These are phyloP conservation scores for Alnus glutinosa DNA, from an alignment of 306 rosid species.

Conservation along the genomic window DNA sequence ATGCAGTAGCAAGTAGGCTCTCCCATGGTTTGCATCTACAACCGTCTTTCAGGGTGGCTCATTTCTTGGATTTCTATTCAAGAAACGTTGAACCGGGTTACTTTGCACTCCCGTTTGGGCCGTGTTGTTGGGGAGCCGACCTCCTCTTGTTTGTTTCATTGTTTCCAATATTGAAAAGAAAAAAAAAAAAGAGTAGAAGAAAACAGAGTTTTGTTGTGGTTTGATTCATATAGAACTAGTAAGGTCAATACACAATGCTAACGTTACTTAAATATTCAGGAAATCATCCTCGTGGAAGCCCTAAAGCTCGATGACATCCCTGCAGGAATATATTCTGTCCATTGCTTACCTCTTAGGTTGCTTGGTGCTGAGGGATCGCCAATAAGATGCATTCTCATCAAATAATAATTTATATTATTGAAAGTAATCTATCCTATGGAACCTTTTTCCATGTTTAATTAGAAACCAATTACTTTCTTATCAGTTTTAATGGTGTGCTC, in stretches of 20 bases:
- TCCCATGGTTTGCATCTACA: no score
- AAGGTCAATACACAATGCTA: conserved; percentile 12
- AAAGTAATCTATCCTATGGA: background rate
- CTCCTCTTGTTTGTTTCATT: no score
- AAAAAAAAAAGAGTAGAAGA: background rate
- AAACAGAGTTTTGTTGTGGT: conserved; percentile 9
- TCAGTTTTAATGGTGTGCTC: background rate
- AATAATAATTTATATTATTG: conserved; percentile 30
- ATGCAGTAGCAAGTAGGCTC: no score
- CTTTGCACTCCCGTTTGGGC: no score
- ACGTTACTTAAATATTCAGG: conserved; percentile 46
- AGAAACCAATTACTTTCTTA: background rate
- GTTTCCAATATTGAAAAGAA: no score
- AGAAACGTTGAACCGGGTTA: no score
- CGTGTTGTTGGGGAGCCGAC: no score
- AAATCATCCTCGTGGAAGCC: conserved; percentile 84
- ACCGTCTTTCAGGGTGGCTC: no score
- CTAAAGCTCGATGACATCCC: conserved; percentile 77
- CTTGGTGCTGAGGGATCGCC: conserved; percentile 93
- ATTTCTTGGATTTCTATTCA: no score
- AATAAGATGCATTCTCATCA: conserved; percentile 81
- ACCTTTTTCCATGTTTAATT: background rate
- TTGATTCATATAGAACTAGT: conserved; percentile 14
- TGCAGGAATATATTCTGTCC: conserved; percentile 67
- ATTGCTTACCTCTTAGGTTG: conserved; percentile 89